Base-by-base conservation (phyloP, 73 alveolate genomes). In the Urostyla sp. region DNA sequence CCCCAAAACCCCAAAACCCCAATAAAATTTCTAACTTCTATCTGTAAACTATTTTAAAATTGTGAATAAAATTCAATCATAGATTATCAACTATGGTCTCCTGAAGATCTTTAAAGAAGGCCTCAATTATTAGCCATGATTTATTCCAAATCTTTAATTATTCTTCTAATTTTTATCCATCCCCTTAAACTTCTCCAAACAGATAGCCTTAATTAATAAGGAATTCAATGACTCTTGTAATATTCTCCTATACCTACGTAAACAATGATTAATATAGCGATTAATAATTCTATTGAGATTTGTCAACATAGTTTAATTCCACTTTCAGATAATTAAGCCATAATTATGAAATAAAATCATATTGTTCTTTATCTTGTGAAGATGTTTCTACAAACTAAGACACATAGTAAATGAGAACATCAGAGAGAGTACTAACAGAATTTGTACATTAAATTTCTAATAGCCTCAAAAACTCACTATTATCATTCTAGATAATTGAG, bases 191-290 rank as follows among this genome's bases (percentile, higher is more conserved):
- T 46, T 69, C 11, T n/a, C n/a, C n/a, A n/a, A n/a, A n/a, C n/a
- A n/a, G n/a, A n/a, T n/a, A n/a, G n/a, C 45, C 83, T 7, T 7
- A 30, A 37, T 69, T n/a, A 16, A 69, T 69, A 5, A 69, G 21
- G 23, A 69, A 69, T 37, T 69, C 83, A 0, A 69, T 27, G 3
- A 69, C 83, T 34, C 83, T 69, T 31, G 44, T 69, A 27, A 69
- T 48, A 30, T 69, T 69, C 27, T 69, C 83, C 34, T 69, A 69
- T 20, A 49, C 72, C n/a, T n/a, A n/a, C n/a, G n/a, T n/a, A n/a
- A n/a, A n/a, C n/a, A n/a, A n/a, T n/a, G n/a, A n/a, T n/a, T n/a
- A n/a, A n/a, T n/a, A n/a, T n/a, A n/a, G n/a, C n/a, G n/a, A n/a
- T n/a, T n/a, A n/a, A n/a, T n/a, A n/a, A n/a, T n/a, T n/a, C n/a